Evolutionary conservation across 345 rosid species (phyloP), one percentile per base, ranked within the genome.

Genomic region (Rhodamnia rubescens): DNA sequence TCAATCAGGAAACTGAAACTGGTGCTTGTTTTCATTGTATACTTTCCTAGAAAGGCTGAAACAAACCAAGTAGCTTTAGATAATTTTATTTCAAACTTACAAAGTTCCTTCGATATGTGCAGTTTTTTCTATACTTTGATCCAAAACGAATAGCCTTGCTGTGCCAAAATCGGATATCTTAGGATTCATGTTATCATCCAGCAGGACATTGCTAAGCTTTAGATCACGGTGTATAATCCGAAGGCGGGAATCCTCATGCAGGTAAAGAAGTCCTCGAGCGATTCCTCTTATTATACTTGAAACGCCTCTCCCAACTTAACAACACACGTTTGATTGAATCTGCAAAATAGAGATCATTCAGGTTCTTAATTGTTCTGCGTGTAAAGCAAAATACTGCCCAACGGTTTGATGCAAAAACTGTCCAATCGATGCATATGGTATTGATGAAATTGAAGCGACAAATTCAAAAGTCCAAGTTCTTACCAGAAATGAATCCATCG

Each of bases 401-500:
- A 42, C 4, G 44, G 44, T 6, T 42, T 42, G 44, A 42, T 6
- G 44, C 44, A 42, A 42, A 42, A 42, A 42, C 44, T 42, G 44
- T 42, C 44, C 44, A 42, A 42, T 42, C 44, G 5, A 42, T 4
- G 44, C 44, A 42, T 4, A 42, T 6, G 4, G 44, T 4, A 42
- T 42, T 6, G 44, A 42, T 6, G 7, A 42, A 42, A 42, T 42
- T 42, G 44, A 42, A 42, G 44, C 44, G 4, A 42, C 44, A 91
- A 8, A 93, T 83, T 84, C 82, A 87, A 75, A 88, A 85, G 29
- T 92, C 92, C 8, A 92, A 89, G 87, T 92, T 91, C 36, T 84
- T 93, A 54, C 92, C 92, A 26, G 90, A 86, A 88, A 93, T 87
- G 74, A 86, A 91, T 64, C 91, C 94, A 3, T 92, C 69, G 0